Base-by-base conservation (phyloP, 257 asterid species). In the Henckelia pumila region DNA sequence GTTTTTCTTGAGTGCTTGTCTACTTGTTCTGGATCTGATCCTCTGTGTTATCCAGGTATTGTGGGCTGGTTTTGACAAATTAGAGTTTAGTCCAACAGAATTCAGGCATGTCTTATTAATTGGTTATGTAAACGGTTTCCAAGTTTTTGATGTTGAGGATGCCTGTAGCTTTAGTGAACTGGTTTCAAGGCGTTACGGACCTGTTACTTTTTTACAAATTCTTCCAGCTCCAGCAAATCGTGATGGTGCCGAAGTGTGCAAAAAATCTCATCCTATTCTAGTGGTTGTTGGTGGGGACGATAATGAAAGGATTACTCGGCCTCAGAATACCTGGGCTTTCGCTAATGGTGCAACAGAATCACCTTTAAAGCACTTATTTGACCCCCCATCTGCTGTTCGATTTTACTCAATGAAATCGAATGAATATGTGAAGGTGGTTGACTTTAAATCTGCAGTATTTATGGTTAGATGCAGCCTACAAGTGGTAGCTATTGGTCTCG, bases 51-150 rank as follows among this genome's bases (percentile, higher is more conserved):
- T 71, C 59, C 85, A 88, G 95, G 95, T 88, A 35, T 55, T 81
- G 29, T 88, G 95, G 95, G 95, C 92, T 71, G 92, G 88, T 75
- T 88, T 88, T 79, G 95, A 85, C 85, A 80, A 82, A 70, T 69
- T 88, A 66, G 88, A 83, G 80, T 73, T 76, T 56, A 63, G 79
- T 77, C 71, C 87, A 49, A 64, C 70, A 67, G 74, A 79, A 28
- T 24, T 73, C 65, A 76, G 85, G 35, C 83, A 76, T 28, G 87
- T 88, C 71, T 86, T 88, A 22, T 77, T 88, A 63, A 81, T 88
- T 78, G 95, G 92, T 56, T 88, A 88, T 65, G 69, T 72, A 28
- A 88, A 78, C 56, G 95, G 95, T 61, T 88, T 85, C 77, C 95
- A 88, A 78, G 88, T 85, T 52, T 82, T 88, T 24, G 89, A 88